phyloP scores from a whole-genome alignment of 306 rosid genomes.

The Biancaea sappan region DNA sequence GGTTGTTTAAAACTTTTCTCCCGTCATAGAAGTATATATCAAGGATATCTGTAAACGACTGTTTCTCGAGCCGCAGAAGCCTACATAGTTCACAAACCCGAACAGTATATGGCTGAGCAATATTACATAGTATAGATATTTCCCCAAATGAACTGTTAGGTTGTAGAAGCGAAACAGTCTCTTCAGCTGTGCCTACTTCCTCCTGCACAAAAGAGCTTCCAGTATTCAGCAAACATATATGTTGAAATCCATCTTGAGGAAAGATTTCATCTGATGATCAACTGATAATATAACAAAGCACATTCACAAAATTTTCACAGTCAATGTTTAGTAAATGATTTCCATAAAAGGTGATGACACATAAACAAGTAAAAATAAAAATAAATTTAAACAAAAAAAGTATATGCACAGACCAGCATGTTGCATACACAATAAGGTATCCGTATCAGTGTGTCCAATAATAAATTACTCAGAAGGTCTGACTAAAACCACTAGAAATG shows the following conservation, averaged over 20 bases:
- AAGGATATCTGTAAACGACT: constrained; percentile 80
- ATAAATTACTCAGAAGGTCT: constrained; percentile 16
- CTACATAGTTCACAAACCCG: constrained; percentile 85
- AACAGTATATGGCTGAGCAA: constrained; percentile 91
- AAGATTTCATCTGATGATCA: constrained; percentile 8
- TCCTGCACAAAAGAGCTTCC: constrained; percentile 56
- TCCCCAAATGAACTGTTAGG: constrained; percentile 79
- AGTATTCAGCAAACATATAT: constrained; percentile 9
- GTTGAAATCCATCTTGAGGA: constrained; percentile 4
- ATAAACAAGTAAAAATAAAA: constrained; percentile 2
- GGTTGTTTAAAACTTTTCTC: constrained; percentile 85
- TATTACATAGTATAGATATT: constrained; percentile 90
- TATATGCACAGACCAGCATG: neutral
- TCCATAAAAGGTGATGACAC: neutral
- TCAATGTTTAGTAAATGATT: constrained; percentile 5
- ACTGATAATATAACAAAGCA: constrained; percentile 20
- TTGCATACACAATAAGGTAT: neutral
- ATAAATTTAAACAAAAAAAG: too few relatives aligned
- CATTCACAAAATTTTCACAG: neutral
- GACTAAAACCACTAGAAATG: constrained; percentile 21
- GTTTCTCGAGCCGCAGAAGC: constrained; percentile 90
- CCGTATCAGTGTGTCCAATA: neutral
- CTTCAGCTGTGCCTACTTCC: constrained; percentile 72
- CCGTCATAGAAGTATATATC: constrained; percentile 91
- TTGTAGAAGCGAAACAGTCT: constrained; percentile 58